Base-by-base conservation (phyloP, 805 yeast genomes). In the Debaryomyces hansenii region DNA sequence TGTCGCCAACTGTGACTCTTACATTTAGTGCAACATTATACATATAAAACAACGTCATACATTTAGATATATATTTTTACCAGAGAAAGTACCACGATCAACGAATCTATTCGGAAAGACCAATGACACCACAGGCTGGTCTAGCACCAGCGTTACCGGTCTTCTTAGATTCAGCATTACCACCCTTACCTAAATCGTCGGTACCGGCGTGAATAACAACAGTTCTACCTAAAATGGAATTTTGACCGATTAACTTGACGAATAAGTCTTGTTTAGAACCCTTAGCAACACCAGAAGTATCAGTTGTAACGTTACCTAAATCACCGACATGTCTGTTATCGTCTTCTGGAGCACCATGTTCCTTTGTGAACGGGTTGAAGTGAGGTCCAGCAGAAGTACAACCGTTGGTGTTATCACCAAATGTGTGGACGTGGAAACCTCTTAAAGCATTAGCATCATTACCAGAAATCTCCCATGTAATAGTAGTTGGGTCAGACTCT, bases 321-420 rank as follows among this genome's bases (percentile, higher is more conserved):
- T 94, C 99, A 73, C 99, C 99, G 62, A 85, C 94, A 75, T 89
- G 96, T 76, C 92, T 82, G 51, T 60, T 70, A 55, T 78, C 83
- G 59, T 86, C 96, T 60, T 81, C 82, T 72, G 96, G 96, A 47
- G 91, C 90, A 77, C 97, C 97, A 69, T 90, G 97, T 56, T 81
- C 81, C 78, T 87, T 86, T 52, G 81, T 78, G 67, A 85, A 86
- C 57, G 97, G 97, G 81, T 91, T 73, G 82, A 90, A 90, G 77
- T 91, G 97, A 49, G 97, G 96, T 65, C 97, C 97, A 45, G 97
- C 97, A 56, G 96, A 88, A 50, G 96, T 92, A 78, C 99, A 94
- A 57, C 99, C 99, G 70, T 94, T 94, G 74, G 99, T 90, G 84
- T 89, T 90, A 79, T 94, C 99, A 77, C 99, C 99, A 64, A 94